Base-by-base conservation (phyloP, 495 filamentous ascomycete genomes). In the Xylaria longipes region DNA sequence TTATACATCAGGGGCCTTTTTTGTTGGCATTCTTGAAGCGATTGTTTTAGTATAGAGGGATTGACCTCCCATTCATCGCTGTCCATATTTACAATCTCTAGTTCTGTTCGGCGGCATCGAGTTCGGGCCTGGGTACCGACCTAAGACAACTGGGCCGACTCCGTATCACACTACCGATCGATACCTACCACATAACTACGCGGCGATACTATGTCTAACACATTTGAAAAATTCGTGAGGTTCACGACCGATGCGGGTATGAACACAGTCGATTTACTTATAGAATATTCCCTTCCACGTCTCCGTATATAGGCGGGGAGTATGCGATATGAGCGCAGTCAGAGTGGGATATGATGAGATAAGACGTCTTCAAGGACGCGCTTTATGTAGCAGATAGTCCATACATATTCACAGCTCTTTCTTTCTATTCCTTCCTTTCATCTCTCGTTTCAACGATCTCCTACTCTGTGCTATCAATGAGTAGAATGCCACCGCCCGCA, bases 201-300 rank as follows among this genome's bases (percentile, higher is more conserved):
- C n/a, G 0, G 7, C 20, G 62, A 25, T 14, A 72, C 4, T 20
- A 77, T 78, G 77, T 69, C 76, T 37, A 63, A 65, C n/a, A 76
- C 63, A 35, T 77, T 85, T 39, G 78, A 84, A 29, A 79, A 82
- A 41, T 79, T 84, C 60, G 74, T 83, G 50, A 78, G 65, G 58
- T 85, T 86, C 66, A 76, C 73, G 5, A 84, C 82, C 22, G 83
- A 85, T 70, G 82, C 81, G 56, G 82, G 84, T 86, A 75, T 35
- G 76, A 9, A 11, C n/a, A 17, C 46, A 69, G 57, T 67, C 74
- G 35, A 73, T 78, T 65, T 71, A 70, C 17, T 65, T 48, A 20
- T 33, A 20, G 1, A 65, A 2, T 11, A 22, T 50, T 3, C 39
- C 11, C 43, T 11, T 37, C 5, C 43, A 29, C 11, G 27, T 1